phyloP scores from a whole-genome alignment of 2,329 filamentous ascomycete species.

The Ophiostoma piceae region DNA sequence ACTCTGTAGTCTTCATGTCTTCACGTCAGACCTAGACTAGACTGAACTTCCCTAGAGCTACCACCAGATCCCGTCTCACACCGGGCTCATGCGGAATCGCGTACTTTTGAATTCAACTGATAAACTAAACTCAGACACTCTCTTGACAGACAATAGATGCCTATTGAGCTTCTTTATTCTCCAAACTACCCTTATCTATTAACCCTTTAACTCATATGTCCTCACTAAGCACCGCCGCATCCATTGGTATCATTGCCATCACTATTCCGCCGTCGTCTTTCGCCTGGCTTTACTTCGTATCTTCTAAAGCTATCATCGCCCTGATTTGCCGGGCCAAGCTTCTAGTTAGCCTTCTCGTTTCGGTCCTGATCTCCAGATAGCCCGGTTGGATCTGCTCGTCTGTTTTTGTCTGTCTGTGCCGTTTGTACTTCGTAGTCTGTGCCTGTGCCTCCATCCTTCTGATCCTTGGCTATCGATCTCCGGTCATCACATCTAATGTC shows the following conservation, averaged over 20 bases:
- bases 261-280: not conserved
- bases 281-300: too few species aligned
- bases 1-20: too few species aligned
- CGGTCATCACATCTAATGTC: not conserved
- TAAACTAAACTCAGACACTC: not conserved
- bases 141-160: not conserved
- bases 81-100: not conserved
- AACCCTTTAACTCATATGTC: not conserved
- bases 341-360: conserved; percentile 6
- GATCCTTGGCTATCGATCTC: not conserved
- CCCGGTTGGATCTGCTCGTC: not conserved
- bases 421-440: not conserved
- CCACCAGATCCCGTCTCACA: not conserved
- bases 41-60: too few species aligned
- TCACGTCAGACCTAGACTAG: too few species aligned
- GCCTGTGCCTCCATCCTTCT: not conserved
- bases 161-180: not conserved
- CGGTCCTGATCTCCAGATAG: not conserved
- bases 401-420: not conserved
- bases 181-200: not conserved
- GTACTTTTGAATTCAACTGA: not conserved
- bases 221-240: not conserved
- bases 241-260: too few species aligned
- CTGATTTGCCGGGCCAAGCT: not conserved
- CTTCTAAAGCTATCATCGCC: not conserved